Percentiles rank a stretch among this genome's conserved stretches.
phyloP scores from a whole-genome alignment of 176 grass and related monocot genomes.

The Juncus effusus region DNA sequence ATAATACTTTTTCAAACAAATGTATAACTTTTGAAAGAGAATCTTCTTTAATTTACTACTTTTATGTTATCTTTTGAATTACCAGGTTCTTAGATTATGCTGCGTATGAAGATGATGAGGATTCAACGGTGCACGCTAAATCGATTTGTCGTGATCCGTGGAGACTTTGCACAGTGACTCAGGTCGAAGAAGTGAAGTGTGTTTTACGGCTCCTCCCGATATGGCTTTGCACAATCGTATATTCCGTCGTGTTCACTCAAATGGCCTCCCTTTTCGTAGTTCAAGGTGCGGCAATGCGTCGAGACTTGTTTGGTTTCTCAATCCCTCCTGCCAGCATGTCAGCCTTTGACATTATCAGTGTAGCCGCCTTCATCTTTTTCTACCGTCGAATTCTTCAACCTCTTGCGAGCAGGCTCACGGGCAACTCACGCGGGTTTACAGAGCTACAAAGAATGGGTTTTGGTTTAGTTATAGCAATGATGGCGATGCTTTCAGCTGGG shows the following conservation, averaged over 20 bases:
- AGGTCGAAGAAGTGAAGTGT: constrained; percentile 91
- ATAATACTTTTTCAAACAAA: neutral
- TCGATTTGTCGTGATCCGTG: constrained; percentile 39
- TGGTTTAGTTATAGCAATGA: constrained; percentile 57
- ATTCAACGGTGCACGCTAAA: constrained; percentile 21
- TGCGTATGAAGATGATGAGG: constrained; percentile 28
- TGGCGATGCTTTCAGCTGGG: constrained; percentile 75
- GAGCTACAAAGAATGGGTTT: constrained; percentile 90
- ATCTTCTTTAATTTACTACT: neutral
- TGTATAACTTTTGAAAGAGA: neutral
- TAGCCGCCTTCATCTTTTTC: constrained; percentile 67
- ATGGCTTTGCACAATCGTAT: constrained; percentile 96
- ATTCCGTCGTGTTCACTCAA: constrained; percentile 96
- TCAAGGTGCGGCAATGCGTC: constrained; percentile 80
- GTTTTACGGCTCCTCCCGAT: constrained; percentile 80
- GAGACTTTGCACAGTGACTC: constrained; percentile 76
- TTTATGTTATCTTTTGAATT: constrained; percentile 2
- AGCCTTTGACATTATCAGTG: constrained; percentile 75
- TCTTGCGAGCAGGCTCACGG: constrained; percentile 34
- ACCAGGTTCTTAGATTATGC: constrained; percentile 71
- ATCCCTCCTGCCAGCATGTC: constrained; percentile 91
- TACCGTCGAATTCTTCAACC: constrained; percentile 63
- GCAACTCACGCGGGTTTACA: constrained; percentile 28
- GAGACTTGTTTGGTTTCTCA: constrained; percentile 43
- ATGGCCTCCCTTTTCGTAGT: constrained; percentile 97